Evolutionary conservation across 208 protist species (phyloP).

Genomic region (Crithidia bombi): DNA sequence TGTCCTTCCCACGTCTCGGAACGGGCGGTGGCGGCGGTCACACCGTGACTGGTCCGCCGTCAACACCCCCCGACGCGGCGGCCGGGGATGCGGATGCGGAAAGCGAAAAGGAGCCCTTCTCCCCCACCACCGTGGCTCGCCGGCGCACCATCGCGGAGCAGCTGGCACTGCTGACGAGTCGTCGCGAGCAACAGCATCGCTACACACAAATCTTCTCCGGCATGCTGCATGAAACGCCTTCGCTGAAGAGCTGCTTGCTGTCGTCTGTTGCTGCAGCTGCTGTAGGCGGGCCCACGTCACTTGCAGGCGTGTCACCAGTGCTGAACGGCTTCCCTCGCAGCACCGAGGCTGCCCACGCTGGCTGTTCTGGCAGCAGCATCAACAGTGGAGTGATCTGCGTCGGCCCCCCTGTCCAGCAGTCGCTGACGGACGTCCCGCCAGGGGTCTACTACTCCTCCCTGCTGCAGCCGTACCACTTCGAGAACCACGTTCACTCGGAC

Average conservation of each 20-base stretch:
- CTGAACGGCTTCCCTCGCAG: not conserved
- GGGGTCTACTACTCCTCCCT: slow-evolving; percentile 21
- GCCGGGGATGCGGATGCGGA: not conserved
- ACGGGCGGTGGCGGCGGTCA: not conserved
- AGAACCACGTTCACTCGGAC: slow-evolving; percentile 31
- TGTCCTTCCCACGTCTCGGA: not conserved
- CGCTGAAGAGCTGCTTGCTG: not conserved
- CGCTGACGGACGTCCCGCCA: slow-evolving; percentile 23
- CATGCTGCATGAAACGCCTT: not conserved
- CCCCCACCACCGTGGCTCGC: slow-evolving; percentile 15
- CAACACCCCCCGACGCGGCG: not conserved
- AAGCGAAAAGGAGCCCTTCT: not conserved
- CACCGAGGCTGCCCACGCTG: not conserved
- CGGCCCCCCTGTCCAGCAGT: slow-evolving; percentile 11
- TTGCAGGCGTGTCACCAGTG: not conserved
- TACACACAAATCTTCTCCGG: slow-evolving; percentile 21
- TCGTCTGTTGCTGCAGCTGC: not conserved
- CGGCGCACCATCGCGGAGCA: slow-evolving; percentile 49
- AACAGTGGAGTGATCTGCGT: not conserved
- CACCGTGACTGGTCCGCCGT: not conserved
- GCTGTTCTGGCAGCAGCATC: not conserved
- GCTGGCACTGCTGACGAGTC: slow-evolving; percentile 47
- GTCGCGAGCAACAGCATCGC: slow-evolving; percentile 52
- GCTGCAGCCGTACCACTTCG: slow-evolving; percentile 21
- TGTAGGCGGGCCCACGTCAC: not conserved